These are phyloP conservation scores for Colletotrichum chlorophyti DNA, from an alignment of 2,329 filamentous ascomycete species.

Conservation along the genomic window DNA sequence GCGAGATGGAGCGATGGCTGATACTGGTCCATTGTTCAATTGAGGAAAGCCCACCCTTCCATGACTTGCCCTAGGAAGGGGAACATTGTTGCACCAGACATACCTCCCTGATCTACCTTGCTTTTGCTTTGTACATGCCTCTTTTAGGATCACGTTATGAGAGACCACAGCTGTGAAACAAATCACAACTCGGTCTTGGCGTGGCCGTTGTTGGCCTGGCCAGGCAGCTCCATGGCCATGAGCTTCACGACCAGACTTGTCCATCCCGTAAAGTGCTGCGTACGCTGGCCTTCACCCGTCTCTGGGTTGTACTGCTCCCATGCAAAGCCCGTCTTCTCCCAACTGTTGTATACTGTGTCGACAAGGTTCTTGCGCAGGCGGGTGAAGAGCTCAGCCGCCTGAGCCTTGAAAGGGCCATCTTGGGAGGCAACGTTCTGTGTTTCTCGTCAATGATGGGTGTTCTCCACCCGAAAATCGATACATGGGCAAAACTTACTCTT, in stretches of 20 bases:
- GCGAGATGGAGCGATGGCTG: no score
- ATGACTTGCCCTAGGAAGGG: no score
- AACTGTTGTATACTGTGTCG: slow-evolving; percentile 85
- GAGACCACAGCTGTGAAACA: not conserved
- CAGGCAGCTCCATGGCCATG: slow-evolving; percentile 87
- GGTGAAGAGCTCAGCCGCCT: slow-evolving; percentile 77
- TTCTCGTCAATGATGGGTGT: not conserved
- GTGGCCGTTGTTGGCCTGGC: slow-evolving; percentile 35
- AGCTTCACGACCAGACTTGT: slow-evolving; percentile 98
- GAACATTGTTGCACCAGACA: no score
- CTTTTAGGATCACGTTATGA: not conserved
- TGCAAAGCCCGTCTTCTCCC: slow-evolving; percentile 91
- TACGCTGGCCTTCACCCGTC: slow-evolving; percentile 90
- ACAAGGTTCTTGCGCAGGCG: slow-evolving; percentile 84
- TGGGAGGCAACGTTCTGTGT: slow-evolving; percentile 67
- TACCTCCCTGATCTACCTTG: not conserved
- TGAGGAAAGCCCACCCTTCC: no score
- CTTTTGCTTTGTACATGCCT: slow-evolving; percentile 12
- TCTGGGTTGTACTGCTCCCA: slow-evolving; percentile 99
- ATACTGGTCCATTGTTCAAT: no score
- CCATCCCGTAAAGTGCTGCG: slow-evolving; percentile 98
- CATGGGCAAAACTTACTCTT: slow-evolving; percentile 61
- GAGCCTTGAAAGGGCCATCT: slow-evolving; percentile 71
- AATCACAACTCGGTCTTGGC: slow-evolving; percentile 56
- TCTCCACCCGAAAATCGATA: no score